Evolutionary conservation across 345 rosid species (phyloP), one percentile per base, ranked within the genome.

Genomic region (Barbarea vulgaris): DNA sequence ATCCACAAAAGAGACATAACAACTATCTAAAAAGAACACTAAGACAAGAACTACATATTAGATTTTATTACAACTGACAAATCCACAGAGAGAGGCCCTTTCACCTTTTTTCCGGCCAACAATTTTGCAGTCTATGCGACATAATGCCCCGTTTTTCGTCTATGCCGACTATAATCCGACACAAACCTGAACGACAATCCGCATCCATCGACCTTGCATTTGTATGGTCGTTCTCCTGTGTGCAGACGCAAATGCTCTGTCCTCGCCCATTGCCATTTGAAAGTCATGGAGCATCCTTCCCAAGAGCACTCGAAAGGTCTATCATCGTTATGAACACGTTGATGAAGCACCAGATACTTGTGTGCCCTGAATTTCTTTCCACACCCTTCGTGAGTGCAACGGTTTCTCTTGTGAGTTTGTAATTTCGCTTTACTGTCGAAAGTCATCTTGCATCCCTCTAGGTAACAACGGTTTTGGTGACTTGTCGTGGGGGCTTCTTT

Each of bases 181-280:
- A 95, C 97, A 75, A 90, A 95, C 86, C 97, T 89, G 85, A 95
- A 95, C 56, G 97, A 87, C 50, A 85, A 86, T 41, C 87, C 94
- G 25, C 98, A 95, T 9, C 84, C 94, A 28, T 87, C 91, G 0
- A 92, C 85, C 84, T 89, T 86, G 81, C 99, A 92, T 50, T 79
- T 72, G 85, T 92, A 90, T 1, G 99, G 99, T 64, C 92, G 86
- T 77, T 92, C 99, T 8, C 98, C 99, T 0, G 97, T 95, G 80
- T 95, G 99, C 69, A 95, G 87, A 57, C 99, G 84, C 56, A 92
- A 81, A 81, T 95, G 99, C 84, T 95, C 99, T 0, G 96, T 95
- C 85, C 99, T 89, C 12, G 99, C 99, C 99, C 99, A 95, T 6
- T 92, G 96, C 99, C 99, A 95, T 84, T 95, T 92, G 85, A 95